Percentiles rank a stretch among this genome's conserved stretches.
Conservation (phyloP, 225 moss, liverwort and hornwort species). For the Ulota crispa region DNA sequence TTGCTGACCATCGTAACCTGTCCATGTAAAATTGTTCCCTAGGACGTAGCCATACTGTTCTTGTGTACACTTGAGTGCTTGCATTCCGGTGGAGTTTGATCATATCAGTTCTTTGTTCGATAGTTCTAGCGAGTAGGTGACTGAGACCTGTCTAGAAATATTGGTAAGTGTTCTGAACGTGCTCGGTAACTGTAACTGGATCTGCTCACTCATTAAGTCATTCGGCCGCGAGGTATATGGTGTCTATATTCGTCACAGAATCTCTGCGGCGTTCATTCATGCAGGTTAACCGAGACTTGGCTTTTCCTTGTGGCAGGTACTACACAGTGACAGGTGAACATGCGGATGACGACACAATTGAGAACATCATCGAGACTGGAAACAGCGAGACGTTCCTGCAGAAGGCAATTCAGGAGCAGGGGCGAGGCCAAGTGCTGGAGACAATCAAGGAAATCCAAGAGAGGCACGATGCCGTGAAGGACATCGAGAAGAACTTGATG, state of each 20-base stretch:
- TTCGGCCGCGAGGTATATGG: background rate
- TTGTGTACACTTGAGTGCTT: background rate
- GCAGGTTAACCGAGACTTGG: background rate
- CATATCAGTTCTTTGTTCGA: background rate
- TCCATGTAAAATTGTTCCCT: background rate
- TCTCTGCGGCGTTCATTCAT: background rate
- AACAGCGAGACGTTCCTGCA: conserved; percentile 56
- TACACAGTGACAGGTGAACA: conserved; percentile 54
- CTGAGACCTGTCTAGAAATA: background rate
- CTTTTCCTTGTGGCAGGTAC: conserved; percentile 30
- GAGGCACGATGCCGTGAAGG: conserved; percentile 57
- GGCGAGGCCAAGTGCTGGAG: conserved; percentile 56
- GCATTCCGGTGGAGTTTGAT: background rate
- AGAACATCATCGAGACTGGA: conserved; percentile 53
- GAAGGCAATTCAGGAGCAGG: conserved; percentile 63
- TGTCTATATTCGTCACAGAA: background rate
- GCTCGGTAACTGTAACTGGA: background rate
- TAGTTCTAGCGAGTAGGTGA: background rate
- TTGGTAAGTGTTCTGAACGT: background rate
- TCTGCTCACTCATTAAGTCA: background rate
- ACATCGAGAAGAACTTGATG: conserved; percentile 51
- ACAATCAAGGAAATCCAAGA: conserved; percentile 58
- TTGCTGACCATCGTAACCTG: background rate
- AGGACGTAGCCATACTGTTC: background rate
- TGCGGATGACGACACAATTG: conserved; percentile 57